Evolutionary conservation across 2,329 filamentous ascomycete species (phyloP).

Genomic region (Colletotrichum melonis): DNA sequence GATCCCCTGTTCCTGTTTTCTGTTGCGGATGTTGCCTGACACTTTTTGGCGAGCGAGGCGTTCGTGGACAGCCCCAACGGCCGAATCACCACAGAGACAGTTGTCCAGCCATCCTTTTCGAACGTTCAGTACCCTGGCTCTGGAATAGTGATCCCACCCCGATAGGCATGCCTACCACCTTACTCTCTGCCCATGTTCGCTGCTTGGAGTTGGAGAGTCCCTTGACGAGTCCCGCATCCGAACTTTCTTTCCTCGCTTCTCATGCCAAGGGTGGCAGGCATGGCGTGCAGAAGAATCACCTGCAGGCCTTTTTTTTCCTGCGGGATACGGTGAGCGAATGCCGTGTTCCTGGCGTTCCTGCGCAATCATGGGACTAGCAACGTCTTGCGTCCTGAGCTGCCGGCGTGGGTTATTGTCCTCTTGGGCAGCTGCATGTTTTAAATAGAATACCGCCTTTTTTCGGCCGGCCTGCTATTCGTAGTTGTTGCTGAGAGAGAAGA

Average conservation of each 20-base stretch:
- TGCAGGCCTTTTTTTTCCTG: not conserved
- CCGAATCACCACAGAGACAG: slow-evolving; percentile 24
- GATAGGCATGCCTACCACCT: not conserved
- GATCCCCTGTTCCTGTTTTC: not conserved
- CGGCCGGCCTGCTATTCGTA: not conserved
- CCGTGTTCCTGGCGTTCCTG: slow-evolving; percentile 30
- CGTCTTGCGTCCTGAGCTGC: not conserved
- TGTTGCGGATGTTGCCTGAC: not conserved
- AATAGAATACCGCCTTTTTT: slow-evolving; percentile 27
- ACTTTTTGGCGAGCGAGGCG: not conserved
- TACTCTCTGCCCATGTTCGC: not conserved
- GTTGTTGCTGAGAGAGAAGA: not conserved
- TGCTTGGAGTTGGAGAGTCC: not conserved
- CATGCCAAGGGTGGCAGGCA: slow-evolving; percentile 17
- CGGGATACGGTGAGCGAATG: slow-evolving; percentile 13
- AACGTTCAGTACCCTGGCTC: not conserved
- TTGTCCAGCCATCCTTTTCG: slow-evolving; percentile 15
- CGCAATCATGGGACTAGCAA: slow-evolving; percentile 11
- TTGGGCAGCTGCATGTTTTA: slow-evolving; percentile 18
- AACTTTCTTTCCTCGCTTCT: slow-evolving; percentile 8
- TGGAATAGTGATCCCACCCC: slow-evolving; percentile 7
- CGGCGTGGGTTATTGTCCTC: not conserved
- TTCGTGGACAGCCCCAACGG: not conserved
- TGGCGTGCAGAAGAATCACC: slow-evolving; percentile 23
- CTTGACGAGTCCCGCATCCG: slow-evolving; percentile 13